These are phyloP conservation scores for Xerophyta viscosa DNA, from an alignment of 106 monocot genomes.

Conservation along the genomic window DNA sequence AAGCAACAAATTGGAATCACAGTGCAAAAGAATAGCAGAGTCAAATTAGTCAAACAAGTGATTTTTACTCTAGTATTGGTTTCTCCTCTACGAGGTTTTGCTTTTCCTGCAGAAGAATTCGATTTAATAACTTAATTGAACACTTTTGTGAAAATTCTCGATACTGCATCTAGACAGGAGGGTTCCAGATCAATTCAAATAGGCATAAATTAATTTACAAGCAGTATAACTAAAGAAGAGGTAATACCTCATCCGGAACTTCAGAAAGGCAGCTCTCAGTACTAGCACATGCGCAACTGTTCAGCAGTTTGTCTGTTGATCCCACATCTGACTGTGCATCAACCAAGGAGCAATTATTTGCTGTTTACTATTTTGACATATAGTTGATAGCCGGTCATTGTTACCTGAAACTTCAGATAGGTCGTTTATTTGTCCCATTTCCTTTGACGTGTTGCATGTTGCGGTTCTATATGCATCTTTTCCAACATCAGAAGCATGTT, in stretches of 20 bases:
- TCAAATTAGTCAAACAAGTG: too few relatives aligned
- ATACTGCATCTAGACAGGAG: too few relatives aligned
- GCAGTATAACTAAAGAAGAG: background rate
- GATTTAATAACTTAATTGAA: background rate
- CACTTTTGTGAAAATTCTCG: background rate
- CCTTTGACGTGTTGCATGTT: constrained; percentile 1
- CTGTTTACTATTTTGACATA: constrained; percentile 4
- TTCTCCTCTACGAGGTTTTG: constrained; percentile 22
- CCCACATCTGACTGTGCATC: constrained; percentile 26
- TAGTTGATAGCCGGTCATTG: constrained; percentile 5
- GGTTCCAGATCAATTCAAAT: too few relatives aligned
- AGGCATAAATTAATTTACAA: too few relatives aligned
- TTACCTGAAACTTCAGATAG: constrained; percentile 10
- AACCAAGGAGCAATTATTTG: constrained; percentile 2
- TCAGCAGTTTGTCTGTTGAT: constrained; percentile 5
- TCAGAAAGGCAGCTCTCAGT: constrained; percentile 15
- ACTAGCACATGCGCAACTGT: constrained; percentile 3
- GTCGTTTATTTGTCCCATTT: background rate
- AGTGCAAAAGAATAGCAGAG: background rate
- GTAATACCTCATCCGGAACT: constrained; percentile 28
- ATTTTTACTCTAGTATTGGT: background rate
- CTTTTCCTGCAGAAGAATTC: constrained; percentile 8
- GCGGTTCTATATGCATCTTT: constrained; percentile 9
- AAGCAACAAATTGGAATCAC: constrained; percentile 1
- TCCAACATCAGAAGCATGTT: constrained; percentile 2